These are phyloP conservation scores for Verticillium isaacii DNA, from an alignment of 2,329 filamentous ascomycete genomes.

Conservation along the genomic window DNA sequence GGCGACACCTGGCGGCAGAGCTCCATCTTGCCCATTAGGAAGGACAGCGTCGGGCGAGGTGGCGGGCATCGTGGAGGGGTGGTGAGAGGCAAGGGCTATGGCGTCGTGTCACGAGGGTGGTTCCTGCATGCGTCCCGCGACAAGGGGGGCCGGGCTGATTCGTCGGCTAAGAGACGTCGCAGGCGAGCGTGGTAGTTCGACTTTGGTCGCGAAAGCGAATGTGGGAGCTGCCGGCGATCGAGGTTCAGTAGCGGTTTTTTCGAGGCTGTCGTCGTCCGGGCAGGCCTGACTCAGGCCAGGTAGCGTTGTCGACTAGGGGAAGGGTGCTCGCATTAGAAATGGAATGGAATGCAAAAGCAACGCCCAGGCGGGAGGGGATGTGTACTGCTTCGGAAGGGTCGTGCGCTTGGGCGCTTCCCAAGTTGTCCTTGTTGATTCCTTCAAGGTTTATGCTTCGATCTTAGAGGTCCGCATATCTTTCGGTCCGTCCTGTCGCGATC, in stretches of 20 bases:
- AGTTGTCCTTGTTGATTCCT: background rate
- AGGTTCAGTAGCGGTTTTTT: background rate
- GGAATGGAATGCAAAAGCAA: background rate
- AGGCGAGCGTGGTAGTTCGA: background rate
- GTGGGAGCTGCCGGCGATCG: background rate
- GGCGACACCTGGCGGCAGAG: constrained; percentile 29
- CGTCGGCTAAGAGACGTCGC: constrained; percentile 8
- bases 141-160: constrained; percentile 6
- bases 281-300: constrained; percentile 5
- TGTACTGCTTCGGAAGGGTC: background rate
- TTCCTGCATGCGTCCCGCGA: constrained; percentile 9
- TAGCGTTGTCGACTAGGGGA: constrained; percentile 10
- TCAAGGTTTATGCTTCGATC: background rate
- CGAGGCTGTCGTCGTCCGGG: constrained; percentile 1
- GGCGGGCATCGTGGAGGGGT: constrained; percentile 30
- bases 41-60: constrained; percentile 35
- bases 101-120: constrained; percentile 5
- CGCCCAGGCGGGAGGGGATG: background rate
- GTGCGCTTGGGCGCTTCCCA: background rate
- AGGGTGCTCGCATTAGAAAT: constrained; percentile 13
- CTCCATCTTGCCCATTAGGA: constrained; percentile 36
- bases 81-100: constrained; percentile 1
- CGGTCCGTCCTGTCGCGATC: background rate
- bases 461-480: background rate
- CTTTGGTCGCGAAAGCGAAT: background rate